Evolutionary conservation across 768 basidiomycete genomes (phyloP), one percentile per base, ranked within the genome.

Genomic region (Boletus rex-veris): DNA sequence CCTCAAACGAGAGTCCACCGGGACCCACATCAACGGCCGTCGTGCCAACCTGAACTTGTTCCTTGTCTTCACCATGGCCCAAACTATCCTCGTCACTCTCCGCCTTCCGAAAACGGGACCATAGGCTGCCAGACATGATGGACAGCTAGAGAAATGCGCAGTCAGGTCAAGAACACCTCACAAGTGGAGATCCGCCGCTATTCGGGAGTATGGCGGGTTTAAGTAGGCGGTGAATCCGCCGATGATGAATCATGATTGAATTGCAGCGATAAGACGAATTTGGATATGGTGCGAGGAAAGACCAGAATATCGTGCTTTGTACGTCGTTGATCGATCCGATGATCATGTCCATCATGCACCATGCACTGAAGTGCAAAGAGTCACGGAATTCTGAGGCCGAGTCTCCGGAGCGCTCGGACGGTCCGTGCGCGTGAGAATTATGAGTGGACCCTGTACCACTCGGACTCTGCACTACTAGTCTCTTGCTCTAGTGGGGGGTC

Each of bases 1-100:
- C 82, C 41, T 79, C 78, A 40, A 79, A 74, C 0, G 77, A 74
- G 47, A 81, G 64, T 45, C 69, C 77, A 36, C 77, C 77, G 6
- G 76, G 76, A 24, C 75, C 58, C 10, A 58, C 60, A 2, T 68
- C 60, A 16, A 63, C 61, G 2, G 39, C 55, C 0, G 55, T 48
- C 2, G 47, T 48, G n/a, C 48, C n/a, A 35, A 56, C 36, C 2
- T 44, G 40, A 8, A 31, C 15, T 1, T 15, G 35, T 11, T 24
- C 21, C 24, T 60, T 50, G 35, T 57, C 54, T 5, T 9, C 40
- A 16, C 24, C 43, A 21, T 46, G 28, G 3, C 54, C 46, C 8
- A 35, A 40, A 7, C 31, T 48, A 9, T 49, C 46, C n/a, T 39
- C 24, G 21, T 53, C 54, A 4, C 24, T 31, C 14, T 48, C 42